Percentiles rank a stretch among this genome's conserved stretches.
phyloP scores from a whole-genome alignment of 176 grass and related monocot species.

The Leersia perrieri region DNA sequence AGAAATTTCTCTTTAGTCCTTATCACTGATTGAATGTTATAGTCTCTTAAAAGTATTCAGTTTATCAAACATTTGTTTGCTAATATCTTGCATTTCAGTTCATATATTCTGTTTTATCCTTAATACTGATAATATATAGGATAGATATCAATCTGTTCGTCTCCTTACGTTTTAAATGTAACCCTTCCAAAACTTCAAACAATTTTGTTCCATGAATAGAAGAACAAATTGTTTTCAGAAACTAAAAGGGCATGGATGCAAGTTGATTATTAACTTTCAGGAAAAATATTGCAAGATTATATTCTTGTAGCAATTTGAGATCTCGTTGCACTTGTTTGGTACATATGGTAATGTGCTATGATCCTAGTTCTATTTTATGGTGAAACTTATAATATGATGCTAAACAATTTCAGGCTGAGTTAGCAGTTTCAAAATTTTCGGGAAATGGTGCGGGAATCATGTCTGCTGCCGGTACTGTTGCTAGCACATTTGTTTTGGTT shows the following conservation, averaged over 20 bases:
- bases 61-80: neutral
- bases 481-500: conserved; percentile 96
- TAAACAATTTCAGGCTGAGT: conserved; percentile 67
- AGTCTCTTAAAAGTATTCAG: neutral
- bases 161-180: neutral
- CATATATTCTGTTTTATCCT: neutral
- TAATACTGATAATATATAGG: neutral
- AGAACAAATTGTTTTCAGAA: conserved; percentile 7
- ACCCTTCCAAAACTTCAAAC: neutral
- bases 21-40: conserved; percentile 4
- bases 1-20: neutral
- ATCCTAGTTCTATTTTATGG: conserved; percentile 6
- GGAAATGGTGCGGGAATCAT: conserved; percentile 90
- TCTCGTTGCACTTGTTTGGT: neutral
- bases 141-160: neutral
- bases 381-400: conserved; percentile 5
- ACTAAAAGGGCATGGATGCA: neutral
- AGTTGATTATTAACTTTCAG: neutral
- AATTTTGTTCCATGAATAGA: neutral
- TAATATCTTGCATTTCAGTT: neutral
- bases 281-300: conserved; percentile 4
- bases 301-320: neutral
- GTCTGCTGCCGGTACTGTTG: conserved; percentile 70
- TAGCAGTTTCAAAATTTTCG: conserved; percentile 95
- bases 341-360: neutral